phyloP scores from a whole-genome alignment of 805 yeast genomes.

The Metschnikowia lunata region DNA sequence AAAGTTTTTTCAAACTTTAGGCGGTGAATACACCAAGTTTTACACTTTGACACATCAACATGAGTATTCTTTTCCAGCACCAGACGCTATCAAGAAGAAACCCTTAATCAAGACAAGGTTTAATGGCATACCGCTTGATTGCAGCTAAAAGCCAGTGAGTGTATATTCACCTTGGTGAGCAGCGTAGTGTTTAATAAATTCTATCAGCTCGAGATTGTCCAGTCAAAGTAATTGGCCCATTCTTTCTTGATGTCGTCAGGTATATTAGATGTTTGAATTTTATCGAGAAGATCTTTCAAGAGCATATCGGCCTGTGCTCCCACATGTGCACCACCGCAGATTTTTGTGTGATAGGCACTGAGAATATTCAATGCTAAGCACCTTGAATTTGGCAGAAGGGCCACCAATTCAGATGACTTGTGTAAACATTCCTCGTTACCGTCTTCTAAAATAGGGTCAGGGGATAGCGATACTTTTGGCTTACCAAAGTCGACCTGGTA shows the following conservation, averaged over 20 bases:
- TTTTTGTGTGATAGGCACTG: neutral
- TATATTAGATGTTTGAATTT: conserved; percentile 11
- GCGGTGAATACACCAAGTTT: too few species aligned
- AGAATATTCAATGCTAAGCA: conserved; percentile 13
- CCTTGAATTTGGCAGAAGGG: conserved; percentile 13
- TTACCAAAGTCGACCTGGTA: conserved; percentile 7
- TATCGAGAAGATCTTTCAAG: conserved; percentile 8
- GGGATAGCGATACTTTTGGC: neutral
- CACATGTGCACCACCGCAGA: neutral
- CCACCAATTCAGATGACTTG: neutral
- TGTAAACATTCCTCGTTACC: neutral
- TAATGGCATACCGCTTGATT: too few species aligned
- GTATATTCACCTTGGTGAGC: too few species aligned
- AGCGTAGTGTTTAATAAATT: too few species aligned
- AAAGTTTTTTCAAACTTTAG: too few species aligned
- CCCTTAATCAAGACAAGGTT: too few species aligned
- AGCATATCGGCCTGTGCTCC: neutral
- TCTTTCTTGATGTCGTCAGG: conserved; percentile 7
- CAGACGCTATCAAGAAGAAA: too few species aligned
- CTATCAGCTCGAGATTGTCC: conserved; percentile 6
- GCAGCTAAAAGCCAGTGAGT: too few species aligned
- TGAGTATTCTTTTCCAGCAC: too few species aligned
- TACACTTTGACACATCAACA: too few species aligned
- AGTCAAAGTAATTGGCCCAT: conserved; percentile 14
- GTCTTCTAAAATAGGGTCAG: neutral